These are phyloP conservation scores for Glycine tomentella DNA, from an alignment of 306 rosid species.

Conservation along the genomic window DNA sequence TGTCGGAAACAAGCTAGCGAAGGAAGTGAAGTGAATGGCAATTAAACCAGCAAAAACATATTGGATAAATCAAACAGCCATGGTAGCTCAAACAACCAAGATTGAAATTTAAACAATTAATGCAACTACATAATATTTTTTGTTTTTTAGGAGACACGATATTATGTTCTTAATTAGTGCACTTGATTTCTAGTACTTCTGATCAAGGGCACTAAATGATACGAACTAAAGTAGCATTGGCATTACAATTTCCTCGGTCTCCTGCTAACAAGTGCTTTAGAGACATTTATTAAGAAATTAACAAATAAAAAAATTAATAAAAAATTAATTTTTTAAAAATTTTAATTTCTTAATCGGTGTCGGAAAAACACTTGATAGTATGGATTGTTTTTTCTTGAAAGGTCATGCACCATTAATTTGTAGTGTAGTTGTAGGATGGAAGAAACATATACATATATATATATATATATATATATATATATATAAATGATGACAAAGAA, in stretches of 20 bases:
- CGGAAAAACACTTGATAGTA: background rate
- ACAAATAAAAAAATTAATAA: background rate
- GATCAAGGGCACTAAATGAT: background rate
- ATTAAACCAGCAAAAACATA: background rate
- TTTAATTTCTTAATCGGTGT: background rate
- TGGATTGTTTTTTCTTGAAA: background rate
- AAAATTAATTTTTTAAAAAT: no score
- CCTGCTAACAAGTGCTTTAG: background rate
- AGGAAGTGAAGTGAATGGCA: background rate
- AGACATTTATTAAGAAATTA: background rate
- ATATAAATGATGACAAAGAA: slow-evolving; percentile 10
- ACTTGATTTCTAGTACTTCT: no score
- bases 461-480: no score
- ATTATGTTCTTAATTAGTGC: background rate
- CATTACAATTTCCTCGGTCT: background rate
- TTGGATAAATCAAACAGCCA: background rate
- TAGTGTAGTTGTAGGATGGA: slow-evolving; percentile 28
- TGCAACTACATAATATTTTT: background rate
- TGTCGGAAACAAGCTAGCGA: background rate
- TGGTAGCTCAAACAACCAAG: background rate
- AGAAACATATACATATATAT: no score
- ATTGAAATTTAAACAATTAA: background rate
- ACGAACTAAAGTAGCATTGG: background rate
- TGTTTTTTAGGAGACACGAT: no score
- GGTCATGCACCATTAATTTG: slow-evolving; percentile 9